Evolutionary conservation across 768 basidiomycete genomes (phyloP), one percentile per base, ranked within the genome.

Genomic region (Tylopilus subfusipes): DNA sequence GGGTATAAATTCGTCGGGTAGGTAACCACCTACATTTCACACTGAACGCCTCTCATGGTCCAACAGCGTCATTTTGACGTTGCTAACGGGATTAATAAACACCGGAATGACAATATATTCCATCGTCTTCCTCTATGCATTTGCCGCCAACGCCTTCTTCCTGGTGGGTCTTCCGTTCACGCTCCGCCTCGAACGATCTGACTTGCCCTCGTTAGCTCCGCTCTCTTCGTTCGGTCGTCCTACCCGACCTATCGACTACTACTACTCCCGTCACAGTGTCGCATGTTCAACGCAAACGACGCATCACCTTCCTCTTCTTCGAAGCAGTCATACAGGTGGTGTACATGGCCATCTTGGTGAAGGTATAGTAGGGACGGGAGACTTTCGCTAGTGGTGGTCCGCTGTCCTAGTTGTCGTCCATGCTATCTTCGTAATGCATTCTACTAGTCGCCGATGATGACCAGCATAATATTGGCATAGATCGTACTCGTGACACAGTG

Each of bases 1-100:
- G 96, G 97, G 0, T 98, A 98, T 75, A 98, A 99, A 67, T 98
- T 99, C 63, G 91, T 98, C 27, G 96, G 93, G 93, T 93, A 59
- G 27, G 85, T 46, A 4, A 4, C 30, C 7, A 12, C 6, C 7
- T 16, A 48, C 16, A 13, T 36, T 18, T 3, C 40, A 34, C 30
- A 38, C 54, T 18, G 11, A 5, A 16, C 4, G 1, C 4, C 8
- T 2, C 34, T 61, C 44, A 63, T 16, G 10, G 2, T 33, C 11
- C 56, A 4, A n/a, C 56, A 95, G 94, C 2, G 91, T 98, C 38
- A 95, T 97, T 60, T 72, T 87, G 13, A 85, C 89, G 2, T 73
- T 97, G n/a, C 68, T 90, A 2, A 83, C 82, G 0, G 82, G 84
- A 5, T 79, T 98, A 42, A 68, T 93, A 38, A 77, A 80, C 9